Evolutionary conservation across 148 eudicot genomes (phyloP), one percentile per base, ranked within the genome.

Genomic region (Cornus kousa): DNA sequence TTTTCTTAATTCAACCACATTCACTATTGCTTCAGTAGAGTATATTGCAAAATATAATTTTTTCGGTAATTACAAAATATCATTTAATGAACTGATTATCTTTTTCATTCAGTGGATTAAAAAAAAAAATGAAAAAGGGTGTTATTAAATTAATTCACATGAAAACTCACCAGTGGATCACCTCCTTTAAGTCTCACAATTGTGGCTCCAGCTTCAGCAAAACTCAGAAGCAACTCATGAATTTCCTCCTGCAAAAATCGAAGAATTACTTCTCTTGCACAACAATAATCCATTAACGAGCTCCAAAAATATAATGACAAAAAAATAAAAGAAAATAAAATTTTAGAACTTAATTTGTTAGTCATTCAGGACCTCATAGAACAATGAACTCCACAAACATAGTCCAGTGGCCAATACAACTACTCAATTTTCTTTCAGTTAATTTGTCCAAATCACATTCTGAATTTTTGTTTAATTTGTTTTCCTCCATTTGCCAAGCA

Each of bases 151-250:
- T 43, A 43, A 43, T 43, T 6, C n/a, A 14, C 22, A 20, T 7
- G 35, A 17, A 80, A 78, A 82, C 95, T 82, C 62, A 95, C 98
- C 86, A 96, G 86, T 4, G 99, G 99, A 87, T 96, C 99, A 1
- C 99, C 99, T 24, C 99, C 99, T 87, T 96, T 96, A 53, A 94
- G 98, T 79, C 99, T 83, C 20, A 96, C 98, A 50, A 96, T 98
- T 82, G 71, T 90, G 12, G 99, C 99, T 79, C 99, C 99, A 76
- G 88, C 98, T 83, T 90, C 94, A 31, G 99, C 99, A 84, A 96
- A 96, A 82, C 95, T 92, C 86, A 96, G 78, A 57, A 96, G 93
- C 88, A 96, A 75, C 81, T 94, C 91, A 79, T 96, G 99, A 77
- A 96, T 96, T 85, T 96, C 99, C 83, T 96, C 98, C 95, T 88